Percentiles rank a stretch among this genome's conserved stretches.
phyloP scores from a whole-genome alignment of 805 yeast species.

The Ogataea ganodermae region DNA sequence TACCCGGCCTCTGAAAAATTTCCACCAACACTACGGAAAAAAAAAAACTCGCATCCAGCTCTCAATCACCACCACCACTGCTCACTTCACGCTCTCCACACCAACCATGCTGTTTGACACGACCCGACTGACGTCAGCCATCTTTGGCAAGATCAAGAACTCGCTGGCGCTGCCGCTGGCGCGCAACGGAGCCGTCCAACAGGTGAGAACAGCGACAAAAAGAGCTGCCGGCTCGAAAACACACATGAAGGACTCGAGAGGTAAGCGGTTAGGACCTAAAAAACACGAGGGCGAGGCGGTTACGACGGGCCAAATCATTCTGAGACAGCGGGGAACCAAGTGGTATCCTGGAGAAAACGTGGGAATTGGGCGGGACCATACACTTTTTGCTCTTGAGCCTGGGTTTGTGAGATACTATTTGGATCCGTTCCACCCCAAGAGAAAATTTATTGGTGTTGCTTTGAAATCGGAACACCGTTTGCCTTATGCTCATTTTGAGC shows the following conservation, averaged over 20 bases:
- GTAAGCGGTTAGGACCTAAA: slow-evolving; percentile 92
- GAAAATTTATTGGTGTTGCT: slow-evolving; percentile 89
- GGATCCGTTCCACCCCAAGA: slow-evolving; percentile 95
- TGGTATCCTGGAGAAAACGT: slow-evolving; percentile 94
- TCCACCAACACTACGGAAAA: background rate
- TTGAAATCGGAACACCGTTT: slow-evolving; percentile 60
- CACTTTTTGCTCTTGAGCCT: slow-evolving; percentile 87
- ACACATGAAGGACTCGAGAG: slow-evolving; percentile 90
- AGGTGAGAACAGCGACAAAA: slow-evolving; percentile 88
- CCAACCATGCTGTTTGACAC: slow-evolving; percentile 7
- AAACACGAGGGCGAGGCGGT: slow-evolving; percentile 78
- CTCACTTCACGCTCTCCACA: background rate
- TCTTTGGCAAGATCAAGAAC: slow-evolving; percentile 16
- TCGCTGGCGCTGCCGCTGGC: slow-evolving; percentile 15
- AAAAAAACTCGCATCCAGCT: background rate
- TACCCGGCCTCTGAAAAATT: slow-evolving; percentile 1
- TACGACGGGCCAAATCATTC: slow-evolving; percentile 78
- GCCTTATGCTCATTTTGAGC: slow-evolving; percentile 91
- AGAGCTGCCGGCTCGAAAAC: slow-evolving; percentile 95
- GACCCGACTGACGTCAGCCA: slow-evolving; percentile 8
- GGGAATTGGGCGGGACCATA: slow-evolving; percentile 90
- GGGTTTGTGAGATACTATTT: slow-evolving; percentile 89
- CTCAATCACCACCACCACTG: background rate
- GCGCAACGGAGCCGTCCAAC: slow-evolving; percentile 22
- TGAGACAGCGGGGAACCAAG: slow-evolving; percentile 94